phyloP scores from a whole-genome alignment of 306 rosid genomes.

The Sindora glabra region DNA sequence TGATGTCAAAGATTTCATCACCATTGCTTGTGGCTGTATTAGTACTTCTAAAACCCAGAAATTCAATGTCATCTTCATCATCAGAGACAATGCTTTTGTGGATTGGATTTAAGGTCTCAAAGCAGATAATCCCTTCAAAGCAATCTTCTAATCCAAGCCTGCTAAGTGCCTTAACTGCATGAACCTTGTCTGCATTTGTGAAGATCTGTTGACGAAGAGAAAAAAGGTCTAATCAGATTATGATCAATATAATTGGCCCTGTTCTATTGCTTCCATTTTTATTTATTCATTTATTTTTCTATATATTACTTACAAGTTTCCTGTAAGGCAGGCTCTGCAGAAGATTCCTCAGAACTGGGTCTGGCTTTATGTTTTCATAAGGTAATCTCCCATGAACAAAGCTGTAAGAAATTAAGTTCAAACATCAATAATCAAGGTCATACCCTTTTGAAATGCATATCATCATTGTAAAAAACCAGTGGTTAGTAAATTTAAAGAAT shows the following conservation, averaged over 20 bases:
- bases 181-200: slow-evolving; percentile 85
- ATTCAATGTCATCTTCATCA: slow-evolving; percentile 73
- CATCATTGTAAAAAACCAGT: background rate
- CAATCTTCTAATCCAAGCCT: slow-evolving; percentile 89
- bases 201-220: slow-evolving; percentile 46
- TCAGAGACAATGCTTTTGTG: slow-evolving; percentile 51
- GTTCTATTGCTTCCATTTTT: background rate
- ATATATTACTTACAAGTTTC: slow-evolving; percentile 57
- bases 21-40: slow-evolving; percentile 10
- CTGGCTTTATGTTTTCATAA: slow-evolving; percentile 78
- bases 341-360: slow-evolving; percentile 71
- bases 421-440: background rate
- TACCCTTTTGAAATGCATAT: slow-evolving; percentile 6
- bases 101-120: slow-evolving; percentile 80
- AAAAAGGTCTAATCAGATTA: background rate
- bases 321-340: slow-evolving; percentile 66
- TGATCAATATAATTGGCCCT: background rate
- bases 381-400: slow-evolving; percentile 95
- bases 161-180: slow-evolving; percentile 63
- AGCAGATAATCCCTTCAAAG: slow-evolving; percentile 89
- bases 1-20: slow-evolving; percentile 63
- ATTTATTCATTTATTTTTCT: background rate
- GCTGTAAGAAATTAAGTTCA: slow-evolving; percentile 14
- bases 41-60: slow-evolving; percentile 33
- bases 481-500: background rate